phyloP scores from a whole-genome alignment of 2,329 filamentous ascomycete genomes.

The Fusarium staphyleae region DNA sequence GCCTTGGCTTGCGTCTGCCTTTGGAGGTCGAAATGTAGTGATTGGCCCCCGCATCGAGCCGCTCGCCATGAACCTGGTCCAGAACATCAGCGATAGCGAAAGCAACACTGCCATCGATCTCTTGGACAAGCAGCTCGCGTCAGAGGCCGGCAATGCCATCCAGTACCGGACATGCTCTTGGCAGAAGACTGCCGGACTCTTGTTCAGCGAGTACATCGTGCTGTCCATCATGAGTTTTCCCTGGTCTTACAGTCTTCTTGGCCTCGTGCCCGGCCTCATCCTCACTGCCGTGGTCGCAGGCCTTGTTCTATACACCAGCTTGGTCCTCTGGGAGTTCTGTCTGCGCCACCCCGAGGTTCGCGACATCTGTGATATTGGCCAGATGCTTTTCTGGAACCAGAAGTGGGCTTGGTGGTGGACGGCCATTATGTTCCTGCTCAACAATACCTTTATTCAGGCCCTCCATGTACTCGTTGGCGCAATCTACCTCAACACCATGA shows the following conservation, averaged over 20 bases:
- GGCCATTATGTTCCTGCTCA: slow-evolving; percentile 87
- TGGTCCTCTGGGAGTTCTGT: slow-evolving; percentile 78
- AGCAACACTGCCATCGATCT: slow-evolving; percentile 55
- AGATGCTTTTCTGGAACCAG: slow-evolving; percentile 88
- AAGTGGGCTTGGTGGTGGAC: slow-evolving; percentile 72
- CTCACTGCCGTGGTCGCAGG: slow-evolving; percentile 78
- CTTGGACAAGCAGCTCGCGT: slow-evolving; percentile 69
- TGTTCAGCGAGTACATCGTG: slow-evolving; percentile 96
- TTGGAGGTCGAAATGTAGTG: slow-evolving; percentile 49
- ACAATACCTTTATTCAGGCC: slow-evolving; percentile 89
- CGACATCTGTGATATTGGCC: slow-evolving; percentile 91
- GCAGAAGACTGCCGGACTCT: slow-evolving; percentile 89
- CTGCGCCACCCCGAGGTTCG: slow-evolving; percentile 86
- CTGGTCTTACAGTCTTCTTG: slow-evolving; percentile 86
- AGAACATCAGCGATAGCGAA: slow-evolving; percentile 48
- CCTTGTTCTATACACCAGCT: slow-evolving; percentile 78
- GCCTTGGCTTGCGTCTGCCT: slow-evolving; percentile 43
- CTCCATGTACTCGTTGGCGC: slow-evolving; percentile 83
- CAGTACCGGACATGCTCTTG: slow-evolving; percentile 93
- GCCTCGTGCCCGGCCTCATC: slow-evolving; percentile 83
- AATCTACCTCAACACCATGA: slow-evolving; percentile 90
- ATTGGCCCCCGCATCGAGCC: slow-evolving; percentile 62
- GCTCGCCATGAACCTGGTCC: slow-evolving; percentile 47
- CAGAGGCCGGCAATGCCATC: slow-evolving; percentile 79
- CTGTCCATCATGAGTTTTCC: slow-evolving; percentile 93